Conservation (phyloP, 2,329 filamentous ascomycete species). For the Purpureocillium takamizusanense region DNA sequence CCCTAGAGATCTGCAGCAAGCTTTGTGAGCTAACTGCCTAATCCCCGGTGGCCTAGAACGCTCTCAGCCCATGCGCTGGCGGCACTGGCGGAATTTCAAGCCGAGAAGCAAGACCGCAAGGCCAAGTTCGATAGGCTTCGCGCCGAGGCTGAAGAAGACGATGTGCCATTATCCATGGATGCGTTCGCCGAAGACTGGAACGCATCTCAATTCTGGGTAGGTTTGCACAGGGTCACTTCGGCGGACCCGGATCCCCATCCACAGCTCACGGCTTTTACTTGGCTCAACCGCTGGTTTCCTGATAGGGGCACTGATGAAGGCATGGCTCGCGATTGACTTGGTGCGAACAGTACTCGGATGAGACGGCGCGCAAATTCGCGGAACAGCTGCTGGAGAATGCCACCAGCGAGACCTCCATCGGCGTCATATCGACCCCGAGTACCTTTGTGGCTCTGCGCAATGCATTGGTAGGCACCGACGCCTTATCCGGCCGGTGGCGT, state of each 20-base stretch:
- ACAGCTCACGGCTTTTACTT: too few relatives aligned
- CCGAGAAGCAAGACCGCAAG: slow-evolving; percentile 57
- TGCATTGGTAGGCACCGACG: slow-evolving; percentile 39
- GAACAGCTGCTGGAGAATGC: slow-evolving; percentile 55
- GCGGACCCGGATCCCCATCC: too few relatives aligned
- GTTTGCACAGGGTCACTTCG: slow-evolving; percentile 9
- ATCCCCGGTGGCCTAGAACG: slow-evolving; percentile 19
- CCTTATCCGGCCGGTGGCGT: not conserved
- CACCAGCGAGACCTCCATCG: slow-evolving; percentile 49
- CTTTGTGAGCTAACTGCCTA: too few relatives aligned
- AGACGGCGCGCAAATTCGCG: slow-evolving; percentile 57
- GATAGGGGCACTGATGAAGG: too few relatives aligned
- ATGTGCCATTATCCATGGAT: slow-evolving; percentile 49
- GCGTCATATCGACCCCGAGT: slow-evolving; percentile 65
- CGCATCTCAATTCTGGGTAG: slow-evolving; percentile 73
- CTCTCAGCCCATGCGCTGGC: slow-evolving; percentile 59
- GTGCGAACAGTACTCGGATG: slow-evolving; percentile 54
- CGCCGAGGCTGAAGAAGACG: slow-evolving; percentile 49
- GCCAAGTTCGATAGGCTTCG: slow-evolving; percentile 62
- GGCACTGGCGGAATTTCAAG: slow-evolving; percentile 65
- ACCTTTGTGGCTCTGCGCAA: slow-evolving; percentile 72
- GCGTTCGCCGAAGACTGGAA: slow-evolving; percentile 77
- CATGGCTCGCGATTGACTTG: too few relatives aligned
- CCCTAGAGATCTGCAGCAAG: too few relatives aligned
- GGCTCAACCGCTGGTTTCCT: too few relatives aligned